Evolutionary conservation across 129 eudicot genomes (phyloP).

Genomic region (Deinandra increscens): DNA sequence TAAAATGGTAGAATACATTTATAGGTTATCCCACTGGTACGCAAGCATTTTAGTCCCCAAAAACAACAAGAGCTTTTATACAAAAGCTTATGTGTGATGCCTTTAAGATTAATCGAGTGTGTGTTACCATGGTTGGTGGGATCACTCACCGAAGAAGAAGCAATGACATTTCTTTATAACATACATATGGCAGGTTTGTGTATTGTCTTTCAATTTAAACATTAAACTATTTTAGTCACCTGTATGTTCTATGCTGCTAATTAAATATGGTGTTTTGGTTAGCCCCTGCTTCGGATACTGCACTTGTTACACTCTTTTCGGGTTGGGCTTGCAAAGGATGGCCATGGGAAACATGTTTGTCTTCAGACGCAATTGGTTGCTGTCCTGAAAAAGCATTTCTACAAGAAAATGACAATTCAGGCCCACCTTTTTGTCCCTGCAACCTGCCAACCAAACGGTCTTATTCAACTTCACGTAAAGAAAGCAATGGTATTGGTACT

Average conservation of each 20-base stretch:
- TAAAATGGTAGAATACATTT: background rate
- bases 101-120: conserved; percentile 86
- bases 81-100: conserved; percentile 96
- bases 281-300: conserved; percentile 88
- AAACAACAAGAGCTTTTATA: conserved; percentile 85
- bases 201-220: conserved; percentile 18
- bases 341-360: conserved; percentile 61
- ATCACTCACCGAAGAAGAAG: conserved; percentile 81
- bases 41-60: conserved; percentile 73
- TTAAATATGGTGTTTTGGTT: conserved; percentile 31
- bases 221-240: background rate
- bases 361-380: conserved; percentile 65
- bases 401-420: conserved; percentile 32
- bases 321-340: conserved; percentile 99
- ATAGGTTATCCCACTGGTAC: conserved; percentile 95
- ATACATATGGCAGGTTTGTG: conserved; percentile 92
- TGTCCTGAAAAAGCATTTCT: conserved; percentile 61
- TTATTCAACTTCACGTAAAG: conserved; percentile 34
- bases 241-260: conserved; percentile 14
- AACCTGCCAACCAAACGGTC: conserved; percentile 47
- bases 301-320: conserved; percentile 90
- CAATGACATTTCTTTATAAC: conserved; percentile 72
- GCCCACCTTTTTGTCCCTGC: conserved; percentile 39
- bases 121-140: conserved; percentile 98
- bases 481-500: conserved; percentile 33